A percentile compares a stretch with the other conserved stretches of the same genome.
Evolutionary conservation across 2,329 filamentous ascomycete species (phyloP).

Genomic region (Aureobasidium leucospermi): DNA sequence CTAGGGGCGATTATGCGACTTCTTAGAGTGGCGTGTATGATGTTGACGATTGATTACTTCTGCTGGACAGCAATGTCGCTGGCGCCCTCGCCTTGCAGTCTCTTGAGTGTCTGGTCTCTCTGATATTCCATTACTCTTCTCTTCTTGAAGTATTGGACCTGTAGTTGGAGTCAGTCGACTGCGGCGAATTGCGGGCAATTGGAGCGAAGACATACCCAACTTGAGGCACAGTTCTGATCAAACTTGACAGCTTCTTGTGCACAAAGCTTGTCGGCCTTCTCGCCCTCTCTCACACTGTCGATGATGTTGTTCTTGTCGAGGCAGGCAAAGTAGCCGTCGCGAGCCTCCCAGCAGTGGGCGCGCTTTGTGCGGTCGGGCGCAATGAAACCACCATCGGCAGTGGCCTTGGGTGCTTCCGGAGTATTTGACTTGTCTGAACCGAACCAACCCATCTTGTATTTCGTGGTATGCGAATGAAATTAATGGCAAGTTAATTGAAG

Average conservation of each 20-base stretch:
- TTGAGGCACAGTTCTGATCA: constrained; percentile 76
- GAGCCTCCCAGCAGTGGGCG: constrained; percentile 77
- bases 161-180: constrained; percentile 11
- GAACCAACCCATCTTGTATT: constrained; percentile 29
- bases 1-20: neutral
- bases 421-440: constrained; percentile 22
- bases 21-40: neutral
- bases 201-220: constrained; percentile 63
- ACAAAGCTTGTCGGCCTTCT: constrained; percentile 50
- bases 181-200: neutral
- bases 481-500: neutral
- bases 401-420: constrained; percentile 22
- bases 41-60: neutral
- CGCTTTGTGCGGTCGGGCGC: constrained; percentile 82
- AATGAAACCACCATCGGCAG: constrained; percentile 55
- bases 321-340: constrained; percentile 83
- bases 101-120: constrained; percentile 69
- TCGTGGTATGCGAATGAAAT: neutral
- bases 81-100: constrained; percentile 48
- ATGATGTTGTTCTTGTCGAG: constrained; percentile 75
- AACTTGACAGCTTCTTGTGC: constrained; percentile 57
- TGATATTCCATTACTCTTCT: constrained; percentile 87
- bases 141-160: constrained; percentile 98
- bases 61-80: constrained; percentile 6
- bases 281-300: constrained; percentile 56